Conservation (phyloP, 345 rosid species). For the Populus deltoides region DNA sequence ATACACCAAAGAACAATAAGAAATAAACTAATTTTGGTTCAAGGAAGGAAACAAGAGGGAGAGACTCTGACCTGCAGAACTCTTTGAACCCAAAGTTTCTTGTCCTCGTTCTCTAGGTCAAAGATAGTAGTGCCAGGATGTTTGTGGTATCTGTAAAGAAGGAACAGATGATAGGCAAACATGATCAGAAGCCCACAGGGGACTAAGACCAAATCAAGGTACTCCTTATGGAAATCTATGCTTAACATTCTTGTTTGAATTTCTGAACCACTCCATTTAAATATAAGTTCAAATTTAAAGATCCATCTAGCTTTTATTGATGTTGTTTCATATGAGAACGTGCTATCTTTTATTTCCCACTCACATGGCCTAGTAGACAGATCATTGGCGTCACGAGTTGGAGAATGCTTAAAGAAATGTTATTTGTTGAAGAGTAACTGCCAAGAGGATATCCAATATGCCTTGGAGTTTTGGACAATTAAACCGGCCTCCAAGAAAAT, state of each 20-base stretch:
- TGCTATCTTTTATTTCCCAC: slow-evolving; percentile 1
- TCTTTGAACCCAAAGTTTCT: slow-evolving; percentile 37
- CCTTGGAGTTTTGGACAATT: no score
- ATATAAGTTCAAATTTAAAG: neutral
- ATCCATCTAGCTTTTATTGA: neutral
- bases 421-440: no score
- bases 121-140: slow-evolving; percentile 27
- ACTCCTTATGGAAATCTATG: slow-evolving; percentile 8
- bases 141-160: slow-evolving; percentile 20
- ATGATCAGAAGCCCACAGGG: slow-evolving; percentile 26
- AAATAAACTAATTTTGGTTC: neutral
- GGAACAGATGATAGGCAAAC: slow-evolving; percentile 32
- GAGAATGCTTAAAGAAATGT: neutral
- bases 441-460: no score
- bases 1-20: neutral
- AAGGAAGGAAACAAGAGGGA: neutral
- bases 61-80: slow-evolving; percentile 33
- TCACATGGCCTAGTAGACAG: neutral
- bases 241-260: neutral
- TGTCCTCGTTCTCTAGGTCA: slow-evolving; percentile 41
- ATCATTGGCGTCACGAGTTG: neutral
- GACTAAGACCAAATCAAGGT: slow-evolving; percentile 27
- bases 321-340: neutral
- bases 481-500: no score
- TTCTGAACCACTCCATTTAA: neutral